Evolutionary conservation across 2,329 filamentous ascomycete species (phyloP), one percentile per base, ranked within the genome.

Genomic region (Curvularia lunata): DNA sequence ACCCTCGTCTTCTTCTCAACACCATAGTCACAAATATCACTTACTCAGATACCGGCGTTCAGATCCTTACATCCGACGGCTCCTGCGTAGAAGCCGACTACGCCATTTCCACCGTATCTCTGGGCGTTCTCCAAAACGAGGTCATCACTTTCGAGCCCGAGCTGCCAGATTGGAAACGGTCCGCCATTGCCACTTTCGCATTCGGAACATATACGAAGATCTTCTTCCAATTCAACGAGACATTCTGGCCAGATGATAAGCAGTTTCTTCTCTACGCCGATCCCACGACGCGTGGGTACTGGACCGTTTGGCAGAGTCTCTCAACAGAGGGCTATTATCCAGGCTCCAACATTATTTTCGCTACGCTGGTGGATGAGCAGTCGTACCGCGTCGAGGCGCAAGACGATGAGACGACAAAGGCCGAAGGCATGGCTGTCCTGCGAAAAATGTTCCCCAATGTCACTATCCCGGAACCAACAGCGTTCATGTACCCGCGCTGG

Each of bases 171-270:
- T 90, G 87, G 88, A 91, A 91, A 73, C 78, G 82, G 13, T 81
- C 81, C 2, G 84, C 86, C 0, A 88, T 91, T 50, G 81, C 84
- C 3, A 85, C 83, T 37, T 89, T 90, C 70, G 79, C 81, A 59
- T 90, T 91, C 84, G 88, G 85, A 6, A 90, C 87, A 0, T 91
- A 90, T 75, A 91, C 87, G 50, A 91, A 91, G 70, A 85, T 91
- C 59, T 91, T 91, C 75, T 77, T 88, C 58, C 88, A 90, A 61
- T 91, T 90, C 74, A 78, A 86, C 58, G 79, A 86, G 53, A 84
- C 85, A 0, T 91, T 91, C 74, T 91, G 88, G 88, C 81, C 83
- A 64, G 68, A 75, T 0, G 75, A 81, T 40, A 83, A 80, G 0
- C 81, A 86, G 54, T 86, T 80, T 64, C 79, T 83, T 61, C 76